These are phyloP conservation scores for Aspergillus ruber DNA, from an alignment of 2,329 filamentous ascomycete genomes.

Conservation along the genomic window DNA sequence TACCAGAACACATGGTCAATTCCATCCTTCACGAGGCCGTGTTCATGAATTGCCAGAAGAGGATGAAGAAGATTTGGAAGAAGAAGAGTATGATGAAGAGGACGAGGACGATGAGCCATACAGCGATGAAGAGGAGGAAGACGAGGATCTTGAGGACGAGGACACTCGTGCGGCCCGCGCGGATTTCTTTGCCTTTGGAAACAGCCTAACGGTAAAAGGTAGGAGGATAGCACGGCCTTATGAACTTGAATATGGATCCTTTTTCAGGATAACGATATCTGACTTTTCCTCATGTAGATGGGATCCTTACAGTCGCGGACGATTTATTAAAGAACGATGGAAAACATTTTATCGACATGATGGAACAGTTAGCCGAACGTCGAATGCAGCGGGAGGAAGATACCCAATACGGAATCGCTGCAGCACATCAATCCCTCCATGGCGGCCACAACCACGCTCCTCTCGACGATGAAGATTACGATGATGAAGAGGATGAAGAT, in stretches of 20 bases:
- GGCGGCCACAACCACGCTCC: constrained; percentile 70
- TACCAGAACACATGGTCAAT: constrained; percentile 49
- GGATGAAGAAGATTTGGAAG: constrained; percentile 44
- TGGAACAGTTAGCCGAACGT: constrained; percentile 96
- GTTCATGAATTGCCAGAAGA: constrained; percentile 57
- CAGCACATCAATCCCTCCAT: constrained; percentile 53
- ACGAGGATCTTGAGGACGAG: constrained; percentile 57
- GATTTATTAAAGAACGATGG: constrained; percentile 98
- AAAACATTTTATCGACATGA: constrained; percentile 99
- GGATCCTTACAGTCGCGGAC: constrained; percentile 96
- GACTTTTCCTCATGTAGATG: constrained; percentile 48
- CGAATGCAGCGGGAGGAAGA: constrained; percentile 96
- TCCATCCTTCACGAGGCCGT: constrained; percentile 67
- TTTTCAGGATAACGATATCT: constrained; percentile 15
- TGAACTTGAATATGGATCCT: constrained; percentile 31
- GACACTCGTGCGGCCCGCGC: constrained; percentile 58
- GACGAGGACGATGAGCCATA: constrained; percentile 64
- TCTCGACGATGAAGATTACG: constrained; percentile 67
- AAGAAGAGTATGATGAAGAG: constrained; percentile 55
- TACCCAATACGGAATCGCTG: constrained; percentile 61
- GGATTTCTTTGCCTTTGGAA: constrained; percentile 96
- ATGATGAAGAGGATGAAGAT: constrained; percentile 62
- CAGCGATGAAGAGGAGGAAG: constrained; percentile 58
- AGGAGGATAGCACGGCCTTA: constrained; percentile 8
- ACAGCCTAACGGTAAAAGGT: constrained; percentile 92